Base-by-base conservation (phyloP, 108 stramenopile species). In the Cyclotella distinguenda region DNA sequence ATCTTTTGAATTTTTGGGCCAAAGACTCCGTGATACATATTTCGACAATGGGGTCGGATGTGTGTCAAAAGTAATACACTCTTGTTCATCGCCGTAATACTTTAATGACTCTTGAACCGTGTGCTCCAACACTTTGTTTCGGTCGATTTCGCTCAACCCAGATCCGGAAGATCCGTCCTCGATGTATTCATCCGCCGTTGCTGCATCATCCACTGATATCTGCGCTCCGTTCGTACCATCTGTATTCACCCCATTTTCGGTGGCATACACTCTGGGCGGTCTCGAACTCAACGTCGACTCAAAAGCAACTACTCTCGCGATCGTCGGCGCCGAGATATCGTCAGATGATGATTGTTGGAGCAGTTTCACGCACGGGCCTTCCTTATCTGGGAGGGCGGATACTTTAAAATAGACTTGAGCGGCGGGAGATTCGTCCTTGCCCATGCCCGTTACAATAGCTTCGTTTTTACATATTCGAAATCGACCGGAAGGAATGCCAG, bases 61-160 rank as follows among this genome's bases (percentile, higher is more conserved):
- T 0, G 88, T 88, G 58, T 94, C 93, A 50, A 65, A 83, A 5
- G 84, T 12, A 2, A 88, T 68, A 47, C 93, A 90, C 78, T 94
- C 93, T 19, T 86, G 60, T 16, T 46, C 70, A 54, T 88, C 86
- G 10, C 89, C 89, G 68, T 90, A 93, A 23, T 68, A 58, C 31
- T 72, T 65, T 25, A 93, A 47, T 25, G 62, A 56, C 40, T 65
- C 72, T 42, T 79, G 74, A 9, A 67, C 82, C 18, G 53, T 76
- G n/a, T 74, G 28, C 40, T 52, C 53, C 22, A 60, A 27, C 7
- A 21, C 40, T 45, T 82, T 83, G 27, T 55, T 83, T 57, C 57
- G 67, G 6, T 48, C 39, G 6, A 57, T 42, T 31, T 43, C 52
- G 16, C 2, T 30, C 23, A 22, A 1, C 23, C 33, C 52, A 18